Evolutionary conservation across 2,329 filamentous ascomycete genomes (phyloP).

Genomic region (Leptographium galeiforme): DNA sequence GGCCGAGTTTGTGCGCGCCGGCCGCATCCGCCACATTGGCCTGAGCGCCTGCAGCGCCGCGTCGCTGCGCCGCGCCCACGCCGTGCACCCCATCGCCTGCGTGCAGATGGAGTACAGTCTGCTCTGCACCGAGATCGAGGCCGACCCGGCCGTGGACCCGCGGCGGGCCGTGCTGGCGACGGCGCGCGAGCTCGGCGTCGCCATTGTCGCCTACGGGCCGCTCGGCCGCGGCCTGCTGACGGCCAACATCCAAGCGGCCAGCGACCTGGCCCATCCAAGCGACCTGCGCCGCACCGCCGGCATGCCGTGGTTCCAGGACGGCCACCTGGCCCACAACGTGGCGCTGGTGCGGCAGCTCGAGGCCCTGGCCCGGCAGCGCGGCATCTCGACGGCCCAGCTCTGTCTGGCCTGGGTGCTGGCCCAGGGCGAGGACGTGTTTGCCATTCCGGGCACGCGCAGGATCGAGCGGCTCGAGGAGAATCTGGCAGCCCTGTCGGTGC

Average conservation of each 20-base stretch:
- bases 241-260: slow-evolving; percentile 28
- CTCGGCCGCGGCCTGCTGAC: slow-evolving; percentile 46
- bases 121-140: slow-evolving; percentile 33
- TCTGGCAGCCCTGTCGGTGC: slow-evolving; percentile 10
- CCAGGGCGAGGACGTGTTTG: slow-evolving; percentile 6
- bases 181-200: slow-evolving; percentile 32
- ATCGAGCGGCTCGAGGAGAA: slow-evolving; percentile 12
- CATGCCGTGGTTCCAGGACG: slow-evolving; percentile 3
- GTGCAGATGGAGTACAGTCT: slow-evolving; percentile 38
- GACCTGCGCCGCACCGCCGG: background rate
- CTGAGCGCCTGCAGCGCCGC: slow-evolving; percentile 28
- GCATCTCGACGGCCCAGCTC: slow-evolving; percentile 1
- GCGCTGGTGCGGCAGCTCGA: slow-evolving; percentile 1
- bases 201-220: slow-evolving; percentile 44
- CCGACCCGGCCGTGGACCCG: slow-evolving; percentile 7
- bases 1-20: slow-evolving; percentile 25
- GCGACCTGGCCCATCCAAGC: background rate
- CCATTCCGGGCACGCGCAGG: slow-evolving; percentile 8
- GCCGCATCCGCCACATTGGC: slow-evolving; percentile 28
- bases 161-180: slow-evolving; percentile 19
- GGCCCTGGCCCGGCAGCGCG: background rate
- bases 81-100: slow-evolving; percentile 31
- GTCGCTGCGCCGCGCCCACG: slow-evolving; percentile 33
- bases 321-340: slow-evolving; percentile 2
- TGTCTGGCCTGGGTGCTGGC: slow-evolving; percentile 5